Base-by-base conservation (phyloP, 2,329 filamentous ascomycete genomes). In the Zopfia rhizophila region DNA sequence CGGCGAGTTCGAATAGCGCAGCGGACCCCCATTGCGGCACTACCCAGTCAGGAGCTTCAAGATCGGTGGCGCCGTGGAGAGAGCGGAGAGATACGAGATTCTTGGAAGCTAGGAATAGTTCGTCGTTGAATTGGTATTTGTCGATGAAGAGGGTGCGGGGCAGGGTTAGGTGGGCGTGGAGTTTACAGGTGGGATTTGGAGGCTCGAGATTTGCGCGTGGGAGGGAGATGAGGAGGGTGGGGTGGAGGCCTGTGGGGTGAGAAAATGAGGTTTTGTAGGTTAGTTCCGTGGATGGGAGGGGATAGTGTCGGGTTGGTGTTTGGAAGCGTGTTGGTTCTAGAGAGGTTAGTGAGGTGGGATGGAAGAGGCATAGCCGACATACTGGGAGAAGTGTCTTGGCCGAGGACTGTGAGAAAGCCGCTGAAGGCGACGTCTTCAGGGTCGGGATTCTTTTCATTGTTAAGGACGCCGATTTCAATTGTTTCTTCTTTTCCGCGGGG, bases 1-100 rank as follows among this genome's bases (percentile, higher is more conserved):
- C 77, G 0, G 83, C 82, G 27, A 97, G 79, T 65, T 94, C 86
- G 14, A 97, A 73, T 4, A 97, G 79, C 12, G 91, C 78, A 12
- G 82, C 84, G 0, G 88, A 92, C 4, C 93, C 93, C 93, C 93
- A 97, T 22, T 79, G 72, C 5, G 80, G 66, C 21, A 91, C 81
- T 2, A 86, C 84, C 77, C 95, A 97, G 60, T 88, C 87, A 1
- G 93, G 93, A 0, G 91, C 91, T 75, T 97, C 93, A 40, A 97
- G 85, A 58, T 97, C 92, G 5, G 92, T 89, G 14, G 90, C 89
- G 10, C 89, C 82, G 18, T 85, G 85, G 11, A 90, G 81, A 53
- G 87, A 84, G 31, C 81, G 85, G 28, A 95, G 75, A 2, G 82
- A 77, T 2, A 80, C 78, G 14, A 97, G 80, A 63, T 95, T 90